Conservation (phyloP, 108 stramenopile species). For the Cyclotella sp. region DNA sequence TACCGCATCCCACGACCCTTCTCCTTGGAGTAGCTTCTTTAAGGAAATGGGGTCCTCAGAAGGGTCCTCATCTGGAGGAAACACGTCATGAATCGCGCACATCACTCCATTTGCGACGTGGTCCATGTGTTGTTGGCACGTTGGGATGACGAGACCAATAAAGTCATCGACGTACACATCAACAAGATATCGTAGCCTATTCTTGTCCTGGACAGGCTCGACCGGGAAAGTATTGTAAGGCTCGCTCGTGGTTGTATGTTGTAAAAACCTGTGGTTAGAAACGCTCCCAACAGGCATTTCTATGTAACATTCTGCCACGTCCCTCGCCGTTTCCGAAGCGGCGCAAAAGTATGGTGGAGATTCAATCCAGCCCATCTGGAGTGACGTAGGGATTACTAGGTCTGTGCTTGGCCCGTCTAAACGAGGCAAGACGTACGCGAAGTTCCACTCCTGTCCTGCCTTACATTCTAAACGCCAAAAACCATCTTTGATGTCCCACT, state of each 20-base stretch:
- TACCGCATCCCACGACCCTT: neutral
- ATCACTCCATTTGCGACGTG: slow-evolving; percentile 18
- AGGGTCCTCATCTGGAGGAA: slow-evolving; percentile 11
- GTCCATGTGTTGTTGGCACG: neutral
- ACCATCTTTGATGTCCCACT: slow-evolving; percentile 38
- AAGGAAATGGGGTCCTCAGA: slow-evolving; percentile 19
- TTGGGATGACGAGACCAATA: slow-evolving; percentile 11
- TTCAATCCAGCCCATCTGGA: slow-evolving; percentile 55
- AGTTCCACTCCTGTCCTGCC: slow-evolving; percentile 38
- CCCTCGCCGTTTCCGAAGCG: slow-evolving; percentile 48
- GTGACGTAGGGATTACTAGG: slow-evolving; percentile 42
- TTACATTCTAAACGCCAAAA: slow-evolving; percentile 32
- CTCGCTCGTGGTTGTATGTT: neutral
- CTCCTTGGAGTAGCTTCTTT: neutral
- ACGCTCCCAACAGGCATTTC: neutral
- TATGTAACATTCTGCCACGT: slow-evolving; percentile 26
- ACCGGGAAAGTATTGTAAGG: neutral
- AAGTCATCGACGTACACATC: slow-evolving; percentile 50
- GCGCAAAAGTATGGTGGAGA: slow-evolving; percentile 55
- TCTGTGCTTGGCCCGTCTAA: neutral
- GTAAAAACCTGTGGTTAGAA: neutral
- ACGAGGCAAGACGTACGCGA: slow-evolving; percentile 38
- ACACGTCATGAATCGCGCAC: slow-evolving; percentile 28
- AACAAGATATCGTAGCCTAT: slow-evolving; percentile 4
- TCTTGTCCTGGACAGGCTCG: neutral